Evolutionary conservation across 805 yeast species (phyloP).

Genomic region (Starmerella geochares): DNA sequence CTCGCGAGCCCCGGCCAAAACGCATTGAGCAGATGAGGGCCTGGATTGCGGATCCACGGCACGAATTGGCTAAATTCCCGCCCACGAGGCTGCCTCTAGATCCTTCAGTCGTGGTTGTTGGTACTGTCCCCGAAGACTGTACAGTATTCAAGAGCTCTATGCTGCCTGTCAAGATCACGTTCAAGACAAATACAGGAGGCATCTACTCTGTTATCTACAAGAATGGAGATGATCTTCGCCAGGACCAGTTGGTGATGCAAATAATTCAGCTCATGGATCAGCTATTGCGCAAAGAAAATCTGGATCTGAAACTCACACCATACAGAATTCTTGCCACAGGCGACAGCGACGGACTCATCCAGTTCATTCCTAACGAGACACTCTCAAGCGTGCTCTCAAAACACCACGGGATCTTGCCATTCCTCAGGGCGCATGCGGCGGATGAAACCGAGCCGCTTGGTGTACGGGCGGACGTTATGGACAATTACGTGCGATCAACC

Average conservation of each 20-base stretch:
- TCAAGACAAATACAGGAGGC: conserved; percentile 45
- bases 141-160: conserved; percentile 84
- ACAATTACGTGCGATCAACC: conserved; percentile 84
- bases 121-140: conserved; percentile 68
- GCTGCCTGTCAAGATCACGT: conserved; percentile 75
- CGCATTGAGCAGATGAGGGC: conserved; percentile 60
- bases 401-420: conserved; percentile 67
- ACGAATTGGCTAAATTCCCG: conserved; percentile 36
- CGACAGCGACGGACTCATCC: conserved; percentile 81
- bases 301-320: conserved; percentile 79
- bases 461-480: conserved; percentile 63
- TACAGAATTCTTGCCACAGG: conserved; percentile 86
- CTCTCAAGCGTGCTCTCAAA: conserved; percentile 65
- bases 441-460: conserved; percentile 36
- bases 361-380: conserved; percentile 89
- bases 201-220: conserved; percentile 81
- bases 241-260: conserved; percentile 94
- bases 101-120: conserved; percentile 63
- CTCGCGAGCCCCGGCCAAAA: conserved; percentile 66
- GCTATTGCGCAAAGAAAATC: conserved; percentile 74
- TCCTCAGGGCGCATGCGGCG: conserved; percentile 55
- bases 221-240: conserved; percentile 90
- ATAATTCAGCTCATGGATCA: conserved; percentile 86
- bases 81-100: conserved; percentile 72
- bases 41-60: conserved; percentile 41